phyloP scores from a whole-genome alignment of 768 basidiomycete species.

The Leccinum disarticulatum region DNA sequence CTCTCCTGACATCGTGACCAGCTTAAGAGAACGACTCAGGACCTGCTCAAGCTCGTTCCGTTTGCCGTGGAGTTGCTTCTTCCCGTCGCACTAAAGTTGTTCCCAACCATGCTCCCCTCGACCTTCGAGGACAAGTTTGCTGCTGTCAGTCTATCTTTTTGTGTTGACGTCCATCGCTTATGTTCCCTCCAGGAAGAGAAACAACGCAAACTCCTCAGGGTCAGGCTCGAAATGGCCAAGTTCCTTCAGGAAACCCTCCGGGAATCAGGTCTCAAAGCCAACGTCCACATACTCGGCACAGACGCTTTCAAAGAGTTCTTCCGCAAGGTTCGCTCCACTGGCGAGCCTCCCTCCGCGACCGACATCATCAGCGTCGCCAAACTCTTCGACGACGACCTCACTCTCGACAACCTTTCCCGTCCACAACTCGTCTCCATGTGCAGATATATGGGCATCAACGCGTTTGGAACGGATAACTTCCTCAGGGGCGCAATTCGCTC shows the following conservation, averaged over 20 bases:
- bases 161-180: not conserved
- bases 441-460: conserved; percentile 96
- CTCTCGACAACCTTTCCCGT: conserved; percentile 94
- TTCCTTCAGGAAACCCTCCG: conserved; percentile 97
- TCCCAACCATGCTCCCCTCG: conserved; percentile 98
- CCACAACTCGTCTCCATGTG: conserved; percentile 99
- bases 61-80: conserved; percentile 95
- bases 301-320: conserved; percentile 99
- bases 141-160: conserved; percentile 52
- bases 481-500: conserved; percentile 87
- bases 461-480: conserved; percentile 99
- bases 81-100: conserved; percentile 93
- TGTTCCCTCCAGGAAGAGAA: conserved; percentile 77
- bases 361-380: conserved; percentile 95
- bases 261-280: conserved; percentile 90
- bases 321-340: conserved; percentile 95
- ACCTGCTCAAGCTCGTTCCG: conserved; percentile 88
- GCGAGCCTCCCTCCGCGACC: conserved; percentile 84
- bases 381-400: conserved; percentile 96
- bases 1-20: conserved; percentile 30
- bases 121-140: conserved; percentile 98
- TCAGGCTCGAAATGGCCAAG: conserved; percentile 95
- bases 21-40: conserved; percentile 92
- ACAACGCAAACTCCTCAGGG: conserved; percentile 90
- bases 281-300: conserved; percentile 87